Conservation (phyloP, 805 yeast species). For the Yarrowia alimentaria region DNA sequence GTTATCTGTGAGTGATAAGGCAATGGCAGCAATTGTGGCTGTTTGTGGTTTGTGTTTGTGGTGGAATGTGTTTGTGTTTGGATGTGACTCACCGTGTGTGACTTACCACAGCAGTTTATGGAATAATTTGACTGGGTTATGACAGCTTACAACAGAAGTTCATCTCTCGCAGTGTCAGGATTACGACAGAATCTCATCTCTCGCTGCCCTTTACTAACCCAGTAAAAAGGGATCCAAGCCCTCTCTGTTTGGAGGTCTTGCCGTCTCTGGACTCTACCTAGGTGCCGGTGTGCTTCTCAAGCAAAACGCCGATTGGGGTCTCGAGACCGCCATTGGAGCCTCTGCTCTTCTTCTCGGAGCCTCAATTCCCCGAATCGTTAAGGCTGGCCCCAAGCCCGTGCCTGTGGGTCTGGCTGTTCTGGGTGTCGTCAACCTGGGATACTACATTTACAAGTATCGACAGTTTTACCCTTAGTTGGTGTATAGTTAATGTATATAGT, state of each 20-base stretch:
- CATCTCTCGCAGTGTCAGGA: too few relatives aligned
- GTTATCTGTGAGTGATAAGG: constrained; percentile 49
- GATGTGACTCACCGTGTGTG: too few relatives aligned
- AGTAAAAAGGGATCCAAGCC: constrained; percentile 69
- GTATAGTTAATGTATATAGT: too few relatives aligned
- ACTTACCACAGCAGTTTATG: too few relatives aligned
- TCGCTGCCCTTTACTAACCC: background rate
- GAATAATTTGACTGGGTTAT: too few relatives aligned
- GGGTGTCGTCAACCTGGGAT: constrained; percentile 61
- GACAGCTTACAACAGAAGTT: too few relatives aligned
- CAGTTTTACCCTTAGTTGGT: constrained; percentile 54
- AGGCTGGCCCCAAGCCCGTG: constrained; percentile 60
- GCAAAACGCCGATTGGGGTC: constrained; percentile 71
- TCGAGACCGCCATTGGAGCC: constrained; percentile 76
- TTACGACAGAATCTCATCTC: too few relatives aligned
- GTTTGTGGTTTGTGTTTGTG: too few relatives aligned
- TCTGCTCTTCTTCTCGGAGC: constrained; percentile 65
- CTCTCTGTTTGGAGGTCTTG: constrained; percentile 69
- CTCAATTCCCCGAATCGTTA: constrained; percentile 68
- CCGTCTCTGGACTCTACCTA: constrained; percentile 40
- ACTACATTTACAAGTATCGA: constrained; percentile 71
- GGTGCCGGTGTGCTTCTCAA: constrained; percentile 59
- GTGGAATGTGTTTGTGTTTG: too few relatives aligned
- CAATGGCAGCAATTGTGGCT: background rate
- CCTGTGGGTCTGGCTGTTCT: constrained; percentile 64